These are phyloP conservation scores for Coemansia sp. DNA, from an alignment of 192 early-diverging fungal species.

Conservation along the genomic window DNA sequence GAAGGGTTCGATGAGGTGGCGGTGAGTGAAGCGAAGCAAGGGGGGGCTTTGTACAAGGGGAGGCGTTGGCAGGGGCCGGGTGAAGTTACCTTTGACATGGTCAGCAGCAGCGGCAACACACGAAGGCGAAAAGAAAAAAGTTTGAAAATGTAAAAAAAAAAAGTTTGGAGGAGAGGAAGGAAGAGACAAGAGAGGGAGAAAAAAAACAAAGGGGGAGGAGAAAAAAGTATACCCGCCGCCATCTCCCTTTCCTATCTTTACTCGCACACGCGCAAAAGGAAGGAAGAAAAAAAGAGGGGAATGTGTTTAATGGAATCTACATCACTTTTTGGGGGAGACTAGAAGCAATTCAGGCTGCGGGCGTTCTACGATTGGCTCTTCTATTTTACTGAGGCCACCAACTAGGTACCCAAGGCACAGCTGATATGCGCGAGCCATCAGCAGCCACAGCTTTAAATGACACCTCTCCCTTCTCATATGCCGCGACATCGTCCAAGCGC, in stretches of 20 bases:
- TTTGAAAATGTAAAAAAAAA: neutral
- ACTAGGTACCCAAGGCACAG: conserved; percentile 43
- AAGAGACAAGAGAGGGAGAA: neutral
- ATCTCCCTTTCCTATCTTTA: conserved; percentile 3
- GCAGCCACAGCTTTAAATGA: conserved; percentile 27
- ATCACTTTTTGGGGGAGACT: conserved; percentile 15
- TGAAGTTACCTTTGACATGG: conserved; percentile 27
- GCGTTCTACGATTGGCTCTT: neutral
- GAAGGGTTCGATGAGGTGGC: neutral
- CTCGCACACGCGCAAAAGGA: neutral
- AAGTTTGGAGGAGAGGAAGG: neutral
- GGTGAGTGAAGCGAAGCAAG: neutral
- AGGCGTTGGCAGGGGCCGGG: neutral
- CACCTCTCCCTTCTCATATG: neutral
- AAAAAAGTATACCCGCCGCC: conserved; percentile 11
- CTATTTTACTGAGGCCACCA: conserved; percentile 43
- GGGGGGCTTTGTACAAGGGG: conserved; percentile 11
- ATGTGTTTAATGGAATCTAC: neutral
- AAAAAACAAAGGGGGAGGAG: neutral
- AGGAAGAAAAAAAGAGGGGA: neutral
- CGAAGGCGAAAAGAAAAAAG: conserved; percentile 18
- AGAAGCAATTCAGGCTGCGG: neutral
- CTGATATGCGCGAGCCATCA: conserved; percentile 23
- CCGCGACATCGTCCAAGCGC: conserved; percentile 72
- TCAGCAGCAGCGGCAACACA: neutral